Evolutionary conservation across 148 eudicot species (phyloP).

Genomic region (Camellia granthamiana): DNA sequence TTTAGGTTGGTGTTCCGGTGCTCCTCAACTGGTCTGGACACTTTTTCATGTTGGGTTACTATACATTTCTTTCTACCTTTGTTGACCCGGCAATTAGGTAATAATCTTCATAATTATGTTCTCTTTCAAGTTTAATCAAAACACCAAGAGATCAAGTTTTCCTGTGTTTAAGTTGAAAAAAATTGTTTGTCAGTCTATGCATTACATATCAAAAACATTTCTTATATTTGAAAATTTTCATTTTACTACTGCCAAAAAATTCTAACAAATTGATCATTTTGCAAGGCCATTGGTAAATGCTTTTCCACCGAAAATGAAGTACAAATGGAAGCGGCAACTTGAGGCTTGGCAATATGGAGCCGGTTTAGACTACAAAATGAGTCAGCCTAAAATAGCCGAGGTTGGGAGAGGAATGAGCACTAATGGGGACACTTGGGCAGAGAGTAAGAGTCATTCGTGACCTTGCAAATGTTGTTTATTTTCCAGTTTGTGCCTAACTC

Average conservation of each 20-base stretch:
- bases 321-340: constrained; percentile 70
- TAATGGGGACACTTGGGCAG: background rate
- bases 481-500: no score
- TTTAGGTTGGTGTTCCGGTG: constrained; percentile 89
- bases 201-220: background rate
- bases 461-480: background rate
- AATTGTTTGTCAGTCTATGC: background rate
- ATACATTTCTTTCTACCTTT: constrained; percentile 69
- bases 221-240: background rate
- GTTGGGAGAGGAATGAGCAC: background rate
- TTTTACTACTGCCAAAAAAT: background rate
- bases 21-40: constrained; percentile 90
- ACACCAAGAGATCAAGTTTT: background rate
- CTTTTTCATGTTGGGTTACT: constrained; percentile 80
- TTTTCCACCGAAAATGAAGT: constrained; percentile 60
- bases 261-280: constrained; percentile 6
- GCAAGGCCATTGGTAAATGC: constrained; percentile 56
- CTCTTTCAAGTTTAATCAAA: background rate
- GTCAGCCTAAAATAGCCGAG: background rate
- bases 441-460: constrained; percentile 6
- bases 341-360: constrained; percentile 96
- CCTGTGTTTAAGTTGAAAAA: background rate
- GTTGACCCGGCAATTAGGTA: constrained; percentile 84
- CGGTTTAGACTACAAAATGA: constrained; percentile 71
- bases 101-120: background rate